Evolutionary conservation across 441 rosid genomes (phyloP), one percentile per base, ranked within the genome.

Genomic region (Jatropha multifida): DNA sequence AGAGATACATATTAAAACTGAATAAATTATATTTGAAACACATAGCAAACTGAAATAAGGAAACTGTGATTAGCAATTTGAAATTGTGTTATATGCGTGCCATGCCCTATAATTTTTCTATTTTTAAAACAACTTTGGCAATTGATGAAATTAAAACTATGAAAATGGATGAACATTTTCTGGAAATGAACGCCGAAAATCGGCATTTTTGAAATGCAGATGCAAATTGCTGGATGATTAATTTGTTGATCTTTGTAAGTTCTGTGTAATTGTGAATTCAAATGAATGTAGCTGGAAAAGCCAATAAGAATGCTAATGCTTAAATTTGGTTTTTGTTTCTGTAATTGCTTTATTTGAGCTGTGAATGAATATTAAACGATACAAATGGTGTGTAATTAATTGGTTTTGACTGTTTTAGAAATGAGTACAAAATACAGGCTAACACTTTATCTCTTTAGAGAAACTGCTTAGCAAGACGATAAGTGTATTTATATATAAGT

Each of bases 31-130:
- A 15, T 54, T 54, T 5, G 58, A 44, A 44, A 44, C 10, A 11
- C 48, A 55, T 55, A 54, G 59, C 7, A 20, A 55, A 27, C 64
- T 59, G 38, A 59, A 32, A 59, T 59, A 23, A 59, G 64, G 15
- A 26, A 2, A 4, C 61, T 20, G 48, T 58, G 20, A 67, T 65
- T 40, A 38, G 14, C 51, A 54, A 64, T 51, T 52, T 37, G 2
- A 32, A 56, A 58, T 67, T 63, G 71, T 67, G 69, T 49, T 67
- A 38, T 48, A 40, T 68, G 17, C 9, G 46, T 42, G 46, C 46
- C 64, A 61, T 51, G 26, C 3, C 12, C 23, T 51, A 46, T 20
- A 23, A 49, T 38, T 13, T 48, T 23, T 23, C 55, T 52, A 4
- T n/a, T 8, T 26, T 64, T 59, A 23, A 42, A 42, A 4, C 7